These are phyloP conservation scores for Scutellaria minor DNA, from an alignment of 257 asterid genomes.

Conservation along the genomic window DNA sequence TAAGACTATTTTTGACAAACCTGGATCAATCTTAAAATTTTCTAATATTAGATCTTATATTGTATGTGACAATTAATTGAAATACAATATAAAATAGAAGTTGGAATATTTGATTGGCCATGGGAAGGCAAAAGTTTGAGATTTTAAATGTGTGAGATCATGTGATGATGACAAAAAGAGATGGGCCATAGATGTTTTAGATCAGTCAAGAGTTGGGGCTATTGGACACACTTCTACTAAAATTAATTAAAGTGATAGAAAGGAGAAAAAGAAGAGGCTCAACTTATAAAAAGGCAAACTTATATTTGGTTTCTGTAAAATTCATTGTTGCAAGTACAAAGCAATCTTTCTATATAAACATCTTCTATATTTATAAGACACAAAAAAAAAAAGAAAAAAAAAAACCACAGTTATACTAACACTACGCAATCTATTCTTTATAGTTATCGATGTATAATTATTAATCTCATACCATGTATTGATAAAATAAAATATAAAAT, in stretches of 20 bases:
- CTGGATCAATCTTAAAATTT: too few species aligned
- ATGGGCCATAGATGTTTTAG: slow-evolving; percentile 33
- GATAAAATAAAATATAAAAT: too few species aligned
- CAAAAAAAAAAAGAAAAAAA: neutral
- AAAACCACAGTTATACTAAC: slow-evolving; percentile 18
- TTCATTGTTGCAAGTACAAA: slow-evolving; percentile 44
- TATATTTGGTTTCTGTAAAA: too few species aligned
- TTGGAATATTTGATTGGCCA: neutral
- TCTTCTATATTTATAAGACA: slow-evolving; percentile 1
- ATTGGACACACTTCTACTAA: slow-evolving; percentile 45
- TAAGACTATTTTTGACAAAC: too few species aligned
- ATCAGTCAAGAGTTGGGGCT: slow-evolving; percentile 71
- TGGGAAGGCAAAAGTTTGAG: too few species aligned
- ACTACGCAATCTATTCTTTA: too few species aligned
- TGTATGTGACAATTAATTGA: too few species aligned
- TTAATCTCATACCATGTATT: too few species aligned
- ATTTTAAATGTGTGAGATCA: slow-evolving; percentile 7
- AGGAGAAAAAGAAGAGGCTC: slow-evolving; percentile 40
- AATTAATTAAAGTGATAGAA: slow-evolving; percentile 38
- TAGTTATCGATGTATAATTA: too few species aligned
- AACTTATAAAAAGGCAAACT: neutral
- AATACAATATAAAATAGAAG: too few species aligned
- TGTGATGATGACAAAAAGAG: slow-evolving; percentile 30
- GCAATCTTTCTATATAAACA: slow-evolving; percentile 34
- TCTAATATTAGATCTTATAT: too few species aligned